Evolutionary conservation across 768 basidiomycete genomes (phyloP), one percentile per base, ranked within the genome.

Genomic region (Boletus subcaerulescens): DNA sequence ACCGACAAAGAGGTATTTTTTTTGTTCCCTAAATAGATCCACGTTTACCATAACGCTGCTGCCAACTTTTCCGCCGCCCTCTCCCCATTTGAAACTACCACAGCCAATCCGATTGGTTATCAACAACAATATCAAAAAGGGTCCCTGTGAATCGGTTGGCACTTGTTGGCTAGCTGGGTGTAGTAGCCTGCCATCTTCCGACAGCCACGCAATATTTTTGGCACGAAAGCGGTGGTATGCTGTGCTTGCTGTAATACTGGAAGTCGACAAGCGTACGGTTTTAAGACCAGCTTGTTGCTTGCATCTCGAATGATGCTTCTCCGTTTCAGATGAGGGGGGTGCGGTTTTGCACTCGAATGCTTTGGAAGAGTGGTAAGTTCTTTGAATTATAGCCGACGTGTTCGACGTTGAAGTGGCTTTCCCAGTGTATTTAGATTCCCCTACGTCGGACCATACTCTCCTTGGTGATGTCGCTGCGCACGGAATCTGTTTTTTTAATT

Each of bases 181-280:
- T 18, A 54, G 48, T 50, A 41, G 45, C 10, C 12, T 43, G 35
- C 48, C 41, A 1, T 39, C 18, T 36, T 7, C 32, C n/a, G 3
- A 58, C 11, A 45, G 33, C 60, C 32, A 56, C 48, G 52, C 33
- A n/a, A 44, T 39, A n/a, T 22, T 18, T 43, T 29, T 39, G 35
- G 52, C 47, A 17, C 26, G 44, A 31, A 52, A 24, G 62, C 58
- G 15, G n/a, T 57, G 60, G 32, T 36, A 44, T 53, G 49, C 56
- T n/a, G 52, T 65, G 52, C n/a, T 50, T 60, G 61, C 59, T 61
- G 65, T 58, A 53, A 48, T 26, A 24, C 39, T 31, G 47, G 20
- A 47, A 26, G 6, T 33, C 29, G 38, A 42, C 35, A 40, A 18
- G 8, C 29, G 41, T 10, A 5, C 6, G 18, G 42, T 1, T 36